These are phyloP conservation scores for Batkoa obscura DNA, from an alignment of 371 early-diverging fungal genomes.

Conservation along the genomic window DNA sequence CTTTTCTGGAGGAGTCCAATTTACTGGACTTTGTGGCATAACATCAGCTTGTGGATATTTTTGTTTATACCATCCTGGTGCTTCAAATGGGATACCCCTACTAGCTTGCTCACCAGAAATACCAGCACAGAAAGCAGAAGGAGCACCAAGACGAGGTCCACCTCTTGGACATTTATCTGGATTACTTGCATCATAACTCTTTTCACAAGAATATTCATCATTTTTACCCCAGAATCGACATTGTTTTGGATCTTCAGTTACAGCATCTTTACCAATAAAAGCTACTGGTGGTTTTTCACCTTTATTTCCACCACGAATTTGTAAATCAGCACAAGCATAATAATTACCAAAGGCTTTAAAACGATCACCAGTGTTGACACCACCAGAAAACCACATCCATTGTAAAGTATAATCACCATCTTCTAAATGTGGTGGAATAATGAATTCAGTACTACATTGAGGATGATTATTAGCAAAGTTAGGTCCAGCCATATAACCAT, in stretches of 20 bases:
- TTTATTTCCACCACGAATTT: constrained; percentile 20
- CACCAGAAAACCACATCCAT: constrained; percentile 40
- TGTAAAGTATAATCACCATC: constrained; percentile 32
- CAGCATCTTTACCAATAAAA: constrained; percentile 28
- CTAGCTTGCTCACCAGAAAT: too few relatives aligned
- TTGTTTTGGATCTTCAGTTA: constrained; percentile 21
- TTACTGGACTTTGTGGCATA: too few relatives aligned
- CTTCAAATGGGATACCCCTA: too few relatives aligned
- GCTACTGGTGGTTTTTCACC: constrained; percentile 8
- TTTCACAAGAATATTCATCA: not conserved
- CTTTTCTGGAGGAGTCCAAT: too few relatives aligned
- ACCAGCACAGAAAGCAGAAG: not conserved
- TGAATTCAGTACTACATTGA: constrained; percentile 21
- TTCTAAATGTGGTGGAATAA: constrained; percentile 22
- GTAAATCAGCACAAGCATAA: constrained; percentile 27
- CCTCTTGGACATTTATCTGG: not conserved
- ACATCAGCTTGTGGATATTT: too few relatives aligned
- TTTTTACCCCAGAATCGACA: constrained; percentile 12
- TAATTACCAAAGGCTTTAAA: constrained; percentile 31
- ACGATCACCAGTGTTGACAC: constrained; percentile 23
- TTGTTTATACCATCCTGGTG: too few relatives aligned
- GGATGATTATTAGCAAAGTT: constrained; percentile 21
- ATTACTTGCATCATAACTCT: not conserved
- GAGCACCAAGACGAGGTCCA: not conserved
- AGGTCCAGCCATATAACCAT: constrained; percentile 9